These are phyloP conservation scores for Lecanicillium sp. DNA, from an alignment of 2,329 filamentous ascomycete genomes.

Conservation along the genomic window DNA sequence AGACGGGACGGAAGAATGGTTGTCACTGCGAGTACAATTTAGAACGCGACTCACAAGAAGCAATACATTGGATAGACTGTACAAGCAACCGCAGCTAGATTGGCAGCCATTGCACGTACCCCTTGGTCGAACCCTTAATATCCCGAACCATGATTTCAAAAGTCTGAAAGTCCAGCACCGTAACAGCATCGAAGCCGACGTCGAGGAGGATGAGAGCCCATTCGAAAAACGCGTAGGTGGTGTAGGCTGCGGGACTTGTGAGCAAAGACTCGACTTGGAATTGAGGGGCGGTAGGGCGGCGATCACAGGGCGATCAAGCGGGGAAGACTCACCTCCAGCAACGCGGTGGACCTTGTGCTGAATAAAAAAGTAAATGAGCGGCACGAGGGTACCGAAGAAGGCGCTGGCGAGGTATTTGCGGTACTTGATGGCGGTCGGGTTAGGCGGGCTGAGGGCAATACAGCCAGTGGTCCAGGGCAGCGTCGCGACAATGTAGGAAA, in stretches of 20 bases:
- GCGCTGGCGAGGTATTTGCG: constrained; percentile 73
- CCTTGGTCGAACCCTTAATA: constrained; percentile 84
- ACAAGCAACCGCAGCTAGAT: constrained; percentile 52
- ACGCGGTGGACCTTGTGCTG: constrained; percentile 97
- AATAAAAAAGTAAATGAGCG: constrained; percentile 93
- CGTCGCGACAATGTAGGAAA: constrained; percentile 90
- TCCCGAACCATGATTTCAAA: constrained; percentile 87
- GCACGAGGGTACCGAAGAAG: constrained; percentile 88
- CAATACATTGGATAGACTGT: constrained; percentile 23
- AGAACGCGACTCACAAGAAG: constrained; percentile 26
- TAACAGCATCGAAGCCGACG: constrained; percentile 93
- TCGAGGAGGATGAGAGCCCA: constrained; percentile 94
- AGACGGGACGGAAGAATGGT: constrained; percentile 36
- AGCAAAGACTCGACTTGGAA: constrained; percentile 7
- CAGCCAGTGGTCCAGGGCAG: constrained; percentile 93
- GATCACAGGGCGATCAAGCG: neutral
- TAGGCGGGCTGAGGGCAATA: constrained; percentile 77
- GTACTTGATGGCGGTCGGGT: constrained; percentile 76
- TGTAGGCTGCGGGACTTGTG: constrained; percentile 63
- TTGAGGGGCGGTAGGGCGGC: neutral
- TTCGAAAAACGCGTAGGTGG: constrained; percentile 95
- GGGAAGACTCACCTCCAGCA: constrained; percentile 65
- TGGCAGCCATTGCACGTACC: constrained; percentile 97
- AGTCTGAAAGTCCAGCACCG: constrained; percentile 80
- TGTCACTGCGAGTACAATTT: constrained; percentile 38